Base-by-base conservation (phyloP, 192 early-diverging fungal genomes). In the Coemansia sp. region DNA sequence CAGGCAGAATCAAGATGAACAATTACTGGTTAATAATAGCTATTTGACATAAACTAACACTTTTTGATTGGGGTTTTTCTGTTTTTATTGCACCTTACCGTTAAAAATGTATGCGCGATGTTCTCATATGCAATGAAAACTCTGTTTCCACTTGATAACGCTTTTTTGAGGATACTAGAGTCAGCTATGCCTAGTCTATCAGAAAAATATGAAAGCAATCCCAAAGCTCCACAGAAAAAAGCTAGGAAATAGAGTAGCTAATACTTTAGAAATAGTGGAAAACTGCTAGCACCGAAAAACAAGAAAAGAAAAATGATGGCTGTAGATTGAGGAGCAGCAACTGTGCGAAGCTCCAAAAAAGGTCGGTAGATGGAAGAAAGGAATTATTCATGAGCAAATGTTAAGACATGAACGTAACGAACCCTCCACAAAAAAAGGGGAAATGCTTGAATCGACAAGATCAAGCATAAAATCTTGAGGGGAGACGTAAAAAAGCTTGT, bases 291-390 rank as follows among this genome's bases (percentile, higher is more conserved):
- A 16, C 42, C 42, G 17, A 45, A 45, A 45, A 45, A 5, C 42
- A 17, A 32, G 55, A 29, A 56, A 56, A 56, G 31, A 5, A 33
- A 4, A 54, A 54, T 38, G 17, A 25, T 25, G 22, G 22, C 14
- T 45, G 12, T 16, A 45, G 5, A 3, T 45, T 45, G 42, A 45
- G 42, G 3, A 45, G 12, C 42, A 12, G 42, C 42, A 45, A 12
- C 42, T 32, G 55, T 56, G 55, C 33, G 38, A 60, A 42, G 58
- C 58, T 60, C 58, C 58, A 60, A 60, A 28, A 38, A 45, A 45
- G 42, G 17, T 16, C 12, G 34, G 8, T 34, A 42, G 20, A 22
- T 20, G 10, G 17, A 36, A 25, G n/a, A 30, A 32, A 30, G 30
- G 16, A 16, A 12, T 4, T 5, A 22, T 60, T 60, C 58, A 11